A percentile compares a stretch with the other conserved stretches of the same genome.
Evolutionary conservation across 1,139 yeast genomes (phyloP).

Genomic region (Debaryomyces nepalensis): DNA sequence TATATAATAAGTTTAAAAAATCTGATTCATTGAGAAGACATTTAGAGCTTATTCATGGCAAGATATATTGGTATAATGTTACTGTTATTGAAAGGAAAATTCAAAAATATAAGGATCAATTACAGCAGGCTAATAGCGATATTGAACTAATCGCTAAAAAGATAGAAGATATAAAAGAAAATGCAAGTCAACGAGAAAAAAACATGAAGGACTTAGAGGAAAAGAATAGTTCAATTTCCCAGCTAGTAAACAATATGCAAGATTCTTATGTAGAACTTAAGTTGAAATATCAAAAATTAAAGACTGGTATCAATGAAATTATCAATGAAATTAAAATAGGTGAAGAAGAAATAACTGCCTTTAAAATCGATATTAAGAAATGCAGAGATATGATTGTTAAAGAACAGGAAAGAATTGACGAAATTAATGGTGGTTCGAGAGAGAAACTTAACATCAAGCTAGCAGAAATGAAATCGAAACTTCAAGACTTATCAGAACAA

Average conservation of each 20-base stretch:
- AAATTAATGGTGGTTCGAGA: constrained; percentile 46
- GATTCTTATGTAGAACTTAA: constrained; percentile 10
- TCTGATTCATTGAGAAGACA: constrained; percentile 48
- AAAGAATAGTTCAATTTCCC: constrained; percentile 27
- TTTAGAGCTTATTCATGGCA: constrained; percentile 57
- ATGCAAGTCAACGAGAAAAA: constrained; percentile 20
- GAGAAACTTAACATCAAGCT: constrained; percentile 26
- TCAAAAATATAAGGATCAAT: constrained; percentile 20
- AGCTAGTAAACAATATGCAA: constrained; percentile 12
- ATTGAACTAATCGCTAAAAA: constrained; percentile 21
- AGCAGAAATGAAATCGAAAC: constrained; percentile 19
- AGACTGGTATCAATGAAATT: constrained; percentile 15
- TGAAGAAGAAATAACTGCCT: constrained; percentile 17
- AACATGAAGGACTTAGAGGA: constrained; percentile 24
- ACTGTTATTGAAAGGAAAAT: constrained; percentile 39
- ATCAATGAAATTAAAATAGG: constrained; percentile 19
- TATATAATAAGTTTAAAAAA: constrained; percentile 45
- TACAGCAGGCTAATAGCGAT: constrained; percentile 25
- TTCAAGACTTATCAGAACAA: constrained; percentile 19
- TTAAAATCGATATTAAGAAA: constrained; percentile 30
- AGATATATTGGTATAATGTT: constrained; percentile 67
- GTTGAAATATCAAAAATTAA: constrained; percentile 14
- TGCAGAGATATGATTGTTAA: constrained; percentile 20
- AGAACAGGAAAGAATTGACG: constrained; percentile 37
- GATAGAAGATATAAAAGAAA: constrained; percentile 15